Conservation (phyloP, 2,329 filamentous ascomycete species). For the Xylaria multiplex region DNA sequence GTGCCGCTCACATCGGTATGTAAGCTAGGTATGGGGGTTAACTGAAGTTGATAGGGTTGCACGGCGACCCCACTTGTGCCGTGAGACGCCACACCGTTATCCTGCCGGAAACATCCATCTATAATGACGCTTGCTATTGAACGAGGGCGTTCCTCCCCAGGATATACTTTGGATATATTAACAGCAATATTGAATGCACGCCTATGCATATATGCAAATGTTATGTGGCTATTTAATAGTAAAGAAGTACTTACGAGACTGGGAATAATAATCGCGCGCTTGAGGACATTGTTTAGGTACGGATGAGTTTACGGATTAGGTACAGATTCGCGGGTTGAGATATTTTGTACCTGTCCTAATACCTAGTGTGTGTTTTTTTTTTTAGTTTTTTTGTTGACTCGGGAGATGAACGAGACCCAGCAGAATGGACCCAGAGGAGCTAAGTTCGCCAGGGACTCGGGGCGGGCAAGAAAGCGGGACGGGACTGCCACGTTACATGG, state of each 20-base stretch:
- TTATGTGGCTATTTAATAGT: too few relatives aligned
- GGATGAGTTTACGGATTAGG: too few relatives aligned
- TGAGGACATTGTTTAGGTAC: too few relatives aligned
- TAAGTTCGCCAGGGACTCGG: conserved; percentile 16
- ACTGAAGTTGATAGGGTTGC: conserved; percentile 12
- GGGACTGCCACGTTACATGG: conserved; percentile 32
- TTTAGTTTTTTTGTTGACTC: too few relatives aligned
- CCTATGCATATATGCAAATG: neutral
- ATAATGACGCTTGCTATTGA: neutral
- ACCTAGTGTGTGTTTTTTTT: too few relatives aligned
- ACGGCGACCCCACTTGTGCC: conserved; percentile 32
- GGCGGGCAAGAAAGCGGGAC: conserved; percentile 18
- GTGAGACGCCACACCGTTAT: conserved; percentile 30
- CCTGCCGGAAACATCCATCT: conserved; percentile 10
- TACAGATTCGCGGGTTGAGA: too few relatives aligned
- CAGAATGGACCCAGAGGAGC: conserved; percentile 24
- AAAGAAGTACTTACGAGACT: too few relatives aligned
- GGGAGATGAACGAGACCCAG: conserved; percentile 10
- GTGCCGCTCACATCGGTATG: conserved; percentile 7
- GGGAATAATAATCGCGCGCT: too few relatives aligned
- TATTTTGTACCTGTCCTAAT: too few relatives aligned
- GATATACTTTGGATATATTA: neutral
- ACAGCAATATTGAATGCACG: neutral
- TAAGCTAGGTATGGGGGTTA: conserved; percentile 3
- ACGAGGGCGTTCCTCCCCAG: neutral